Conservation (phyloP, 768 basidiomycete genomes). For the Rickenella mellea region DNA sequence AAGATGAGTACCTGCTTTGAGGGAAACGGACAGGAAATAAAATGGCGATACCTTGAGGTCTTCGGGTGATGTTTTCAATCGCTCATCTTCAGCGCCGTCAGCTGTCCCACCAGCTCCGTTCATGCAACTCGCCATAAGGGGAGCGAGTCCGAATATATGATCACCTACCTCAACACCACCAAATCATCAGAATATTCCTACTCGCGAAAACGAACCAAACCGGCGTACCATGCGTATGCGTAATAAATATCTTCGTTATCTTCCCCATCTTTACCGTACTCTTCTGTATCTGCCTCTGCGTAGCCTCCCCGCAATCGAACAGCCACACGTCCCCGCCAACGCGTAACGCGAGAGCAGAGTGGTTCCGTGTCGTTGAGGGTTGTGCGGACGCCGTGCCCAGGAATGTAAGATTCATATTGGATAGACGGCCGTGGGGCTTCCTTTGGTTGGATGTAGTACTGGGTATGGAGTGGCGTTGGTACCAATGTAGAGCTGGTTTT, state of each 20-base stretch:
- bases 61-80: not conserved
- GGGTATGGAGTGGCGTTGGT: no score
- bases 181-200: no score
- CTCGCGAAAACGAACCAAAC: not conserved
- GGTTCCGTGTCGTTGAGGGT: constrained; percentile 70
- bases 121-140: constrained; percentile 55
- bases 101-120: constrained; percentile 67
- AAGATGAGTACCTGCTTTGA: constrained; percentile 1
- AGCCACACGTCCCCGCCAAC: constrained; percentile 68
- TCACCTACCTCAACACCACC: constrained; percentile 40
- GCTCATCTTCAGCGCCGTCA: constrained; percentile 51
- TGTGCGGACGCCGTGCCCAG: constrained; percentile 77
- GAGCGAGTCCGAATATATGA: constrained; percentile 70
- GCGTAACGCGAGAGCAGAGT: constrained; percentile 62
- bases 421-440: no score
- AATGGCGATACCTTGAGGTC: not conserved
- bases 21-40: not conserved
- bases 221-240: constrained; percentile 73
- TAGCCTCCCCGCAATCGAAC: constrained; percentile 81
- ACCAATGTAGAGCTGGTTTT: no score
- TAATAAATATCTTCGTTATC: constrained; percentile 78
- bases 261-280: constrained; percentile 69
- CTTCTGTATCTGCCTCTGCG: constrained; percentile 63
- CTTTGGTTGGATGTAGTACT: no score
- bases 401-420: no score